Conservation (phyloP, 148 eudicot species). For the Camellia japonica region DNA sequence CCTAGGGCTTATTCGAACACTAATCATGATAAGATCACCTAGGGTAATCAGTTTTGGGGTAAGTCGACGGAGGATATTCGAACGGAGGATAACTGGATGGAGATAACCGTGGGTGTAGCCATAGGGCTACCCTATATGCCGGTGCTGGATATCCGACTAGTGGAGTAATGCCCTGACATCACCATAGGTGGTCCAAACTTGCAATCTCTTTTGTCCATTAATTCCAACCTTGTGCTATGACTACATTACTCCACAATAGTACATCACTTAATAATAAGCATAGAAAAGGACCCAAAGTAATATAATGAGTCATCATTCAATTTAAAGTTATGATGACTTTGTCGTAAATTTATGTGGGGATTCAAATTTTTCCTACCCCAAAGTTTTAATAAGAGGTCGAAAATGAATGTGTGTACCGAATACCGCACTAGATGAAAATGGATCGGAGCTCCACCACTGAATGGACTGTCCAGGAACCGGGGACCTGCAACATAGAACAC, state of each 20-base stretch:
- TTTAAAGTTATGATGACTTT: too few relatives aligned
- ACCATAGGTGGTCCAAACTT: slow-evolving; percentile 14
- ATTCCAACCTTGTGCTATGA: slow-evolving; percentile 53
- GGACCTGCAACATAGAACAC: too few relatives aligned
- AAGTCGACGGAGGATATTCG: not conserved
- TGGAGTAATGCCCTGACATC: slow-evolving; percentile 11
- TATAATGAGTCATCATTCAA: not conserved
- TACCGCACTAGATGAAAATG: too few relatives aligned
- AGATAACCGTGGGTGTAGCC: slow-evolving; percentile 11
- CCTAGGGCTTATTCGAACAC: not conserved
- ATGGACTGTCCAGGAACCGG: too few relatives aligned
- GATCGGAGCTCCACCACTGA: too few relatives aligned
- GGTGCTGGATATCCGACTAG: slow-evolving; percentile 8
- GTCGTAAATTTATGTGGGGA: too few relatives aligned
- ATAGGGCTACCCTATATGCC: slow-evolving; percentile 11
- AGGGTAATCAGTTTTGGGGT: slow-evolving; percentile 7
- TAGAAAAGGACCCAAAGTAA: not conserved
- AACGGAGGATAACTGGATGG: slow-evolving; percentile 4
- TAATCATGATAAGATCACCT: not conserved
- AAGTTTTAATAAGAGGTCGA: too few relatives aligned
- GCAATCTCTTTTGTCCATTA: slow-evolving; percentile 57
- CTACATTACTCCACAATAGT: slow-evolving; percentile 26
- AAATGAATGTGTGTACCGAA: too few relatives aligned
- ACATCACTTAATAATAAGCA: not conserved
- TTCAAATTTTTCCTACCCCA: too few relatives aligned